Evolutionary conservation across 139 green algal species (phyloP).

Genomic region (Haematococcus lacustris): DNA sequence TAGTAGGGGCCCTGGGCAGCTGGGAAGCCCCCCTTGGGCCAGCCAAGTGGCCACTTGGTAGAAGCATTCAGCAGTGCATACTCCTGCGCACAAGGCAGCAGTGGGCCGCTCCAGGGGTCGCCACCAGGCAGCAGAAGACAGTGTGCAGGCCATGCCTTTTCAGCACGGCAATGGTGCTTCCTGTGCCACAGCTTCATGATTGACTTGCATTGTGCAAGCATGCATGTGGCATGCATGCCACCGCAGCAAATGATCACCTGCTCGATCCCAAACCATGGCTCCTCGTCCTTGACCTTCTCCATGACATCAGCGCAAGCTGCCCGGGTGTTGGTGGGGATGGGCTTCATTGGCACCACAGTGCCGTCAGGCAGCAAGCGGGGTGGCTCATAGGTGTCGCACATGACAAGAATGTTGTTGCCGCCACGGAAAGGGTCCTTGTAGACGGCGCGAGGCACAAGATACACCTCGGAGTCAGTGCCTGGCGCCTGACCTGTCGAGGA

Average conservation of each 20-base stretch:
- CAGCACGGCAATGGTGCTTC: no score
- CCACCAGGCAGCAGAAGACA: no score
- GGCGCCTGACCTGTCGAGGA: constrained; percentile 88
- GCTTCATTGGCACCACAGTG: constrained; percentile 46
- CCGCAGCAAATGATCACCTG: no score
- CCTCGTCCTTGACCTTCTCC: constrained; percentile 56
- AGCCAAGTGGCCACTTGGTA: constrained; percentile 96
- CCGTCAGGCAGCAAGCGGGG: constrained; percentile 57
- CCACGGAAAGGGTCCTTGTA: constrained; percentile 38
- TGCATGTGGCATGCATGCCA: neutral
- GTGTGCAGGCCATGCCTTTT: no score
- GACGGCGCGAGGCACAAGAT: constrained; percentile 67
- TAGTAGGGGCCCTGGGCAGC: constrained; percentile 92
- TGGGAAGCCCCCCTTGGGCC: constrained; percentile 85
- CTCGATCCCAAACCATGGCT: constrained; percentile 96
- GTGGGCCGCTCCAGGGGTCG: no score
- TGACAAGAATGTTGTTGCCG: constrained; percentile 91
- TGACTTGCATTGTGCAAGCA: no score
- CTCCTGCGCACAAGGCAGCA: constrained; percentile 55
- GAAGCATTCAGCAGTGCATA: constrained; percentile 94
- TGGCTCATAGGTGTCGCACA: constrained; percentile 92
- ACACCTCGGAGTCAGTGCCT: constrained; percentile 82
- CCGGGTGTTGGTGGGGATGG: constrained; percentile 93
- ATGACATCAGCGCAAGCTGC: constrained; percentile 54
- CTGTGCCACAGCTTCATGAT: no score